A percentile compares a stretch with the other conserved stretches of the same genome.
Evolutionary conservation across 352 stramenopile species (phyloP).

Genomic region (Saprolegnia parasitica): DNA sequence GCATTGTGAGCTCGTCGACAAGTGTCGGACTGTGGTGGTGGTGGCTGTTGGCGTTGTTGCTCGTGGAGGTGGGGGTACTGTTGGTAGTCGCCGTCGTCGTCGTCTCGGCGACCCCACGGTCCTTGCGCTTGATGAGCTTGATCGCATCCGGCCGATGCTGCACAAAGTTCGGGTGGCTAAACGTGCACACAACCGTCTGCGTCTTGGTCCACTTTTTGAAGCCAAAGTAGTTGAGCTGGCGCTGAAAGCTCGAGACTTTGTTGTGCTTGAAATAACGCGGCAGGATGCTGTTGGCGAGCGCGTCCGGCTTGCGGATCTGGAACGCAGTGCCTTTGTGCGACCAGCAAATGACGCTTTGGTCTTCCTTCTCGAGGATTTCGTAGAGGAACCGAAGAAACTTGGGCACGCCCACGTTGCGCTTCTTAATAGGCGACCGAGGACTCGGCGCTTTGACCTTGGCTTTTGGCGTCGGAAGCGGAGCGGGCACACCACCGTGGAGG

Average conservation of each 20-base stretch:
- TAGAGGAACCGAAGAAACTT: constrained; percentile 69
- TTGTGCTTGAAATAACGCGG: constrained; percentile 78
- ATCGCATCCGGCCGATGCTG: constrained; percentile 55
- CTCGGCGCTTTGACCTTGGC: background rate
- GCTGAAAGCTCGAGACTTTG: constrained; percentile 74
- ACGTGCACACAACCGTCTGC: constrained; percentile 68
- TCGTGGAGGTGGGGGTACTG: background rate
- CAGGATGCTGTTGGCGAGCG: constrained; percentile 50
- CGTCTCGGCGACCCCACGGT: constrained; percentile 35
- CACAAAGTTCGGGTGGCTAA: constrained; percentile 65
- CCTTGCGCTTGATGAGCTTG: constrained; percentile 73
- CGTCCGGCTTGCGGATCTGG: constrained; percentile 59
- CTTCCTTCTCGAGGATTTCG: constrained; percentile 63
- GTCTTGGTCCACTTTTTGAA: constrained; percentile 83
- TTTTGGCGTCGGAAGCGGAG: constrained; percentile 5
- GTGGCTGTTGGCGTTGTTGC: background rate
- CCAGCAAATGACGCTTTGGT: constrained; percentile 53
- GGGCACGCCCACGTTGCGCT: constrained; percentile 58
- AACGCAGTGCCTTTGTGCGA: constrained; percentile 65
- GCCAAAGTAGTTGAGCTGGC: constrained; percentile 76
- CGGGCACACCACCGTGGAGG: background rate
- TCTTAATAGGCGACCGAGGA: constrained; percentile 26
- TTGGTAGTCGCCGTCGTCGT: background rate
- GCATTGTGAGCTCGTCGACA: background rate
- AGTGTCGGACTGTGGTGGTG: background rate